Conservation (phyloP, 768 basidiomycete species). For the Asterophora lycoperdoides region DNA sequence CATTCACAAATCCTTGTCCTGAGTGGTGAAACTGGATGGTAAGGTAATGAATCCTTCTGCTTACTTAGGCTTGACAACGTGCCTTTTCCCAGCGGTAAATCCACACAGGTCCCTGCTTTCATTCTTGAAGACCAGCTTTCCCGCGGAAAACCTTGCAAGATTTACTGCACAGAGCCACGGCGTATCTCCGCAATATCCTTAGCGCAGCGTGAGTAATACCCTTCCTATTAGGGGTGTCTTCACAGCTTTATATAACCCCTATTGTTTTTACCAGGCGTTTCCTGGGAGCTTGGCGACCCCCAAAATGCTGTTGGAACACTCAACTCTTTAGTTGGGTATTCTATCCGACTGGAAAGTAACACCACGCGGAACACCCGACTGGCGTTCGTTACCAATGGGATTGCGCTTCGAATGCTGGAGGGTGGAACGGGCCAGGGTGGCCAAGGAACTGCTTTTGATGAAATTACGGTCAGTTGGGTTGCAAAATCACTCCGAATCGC, state of each 20-base stretch:
- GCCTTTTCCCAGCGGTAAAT: conserved; percentile 75
- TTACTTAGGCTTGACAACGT: not conserved
- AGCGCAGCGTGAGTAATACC: conserved; percentile 59
- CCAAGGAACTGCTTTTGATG: conserved; percentile 81
- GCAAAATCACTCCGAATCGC: conserved; percentile 1
- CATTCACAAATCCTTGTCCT: conserved; percentile 81
- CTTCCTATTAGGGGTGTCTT: not conserved
- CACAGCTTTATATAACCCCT: conserved; percentile 1
- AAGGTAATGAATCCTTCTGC: conserved; percentile 9
- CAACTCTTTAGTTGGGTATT: conserved; percentile 86
- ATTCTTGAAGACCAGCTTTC: conserved; percentile 88
- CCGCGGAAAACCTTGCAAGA: conserved; percentile 78
- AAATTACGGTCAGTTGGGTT: conserved; percentile 70
- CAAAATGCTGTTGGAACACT: conserved; percentile 72
- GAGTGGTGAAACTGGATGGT: conserved; percentile 49
- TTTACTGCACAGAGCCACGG: conserved; percentile 93
- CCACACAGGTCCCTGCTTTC: conserved; percentile 92
- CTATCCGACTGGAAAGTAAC: conserved; percentile 88
- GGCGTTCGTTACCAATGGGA: conserved; percentile 89
- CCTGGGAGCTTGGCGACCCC: conserved; percentile 85
- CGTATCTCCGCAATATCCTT: conserved; percentile 95
- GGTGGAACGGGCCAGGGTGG: conserved; percentile 65
- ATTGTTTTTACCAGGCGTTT: conserved; percentile 47
- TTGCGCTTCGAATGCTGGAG: conserved; percentile 97
- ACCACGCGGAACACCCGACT: conserved; percentile 74